Base-by-base conservation (phyloP, 176 grass and related monocot genomes). In the Carex pumila region DNA sequence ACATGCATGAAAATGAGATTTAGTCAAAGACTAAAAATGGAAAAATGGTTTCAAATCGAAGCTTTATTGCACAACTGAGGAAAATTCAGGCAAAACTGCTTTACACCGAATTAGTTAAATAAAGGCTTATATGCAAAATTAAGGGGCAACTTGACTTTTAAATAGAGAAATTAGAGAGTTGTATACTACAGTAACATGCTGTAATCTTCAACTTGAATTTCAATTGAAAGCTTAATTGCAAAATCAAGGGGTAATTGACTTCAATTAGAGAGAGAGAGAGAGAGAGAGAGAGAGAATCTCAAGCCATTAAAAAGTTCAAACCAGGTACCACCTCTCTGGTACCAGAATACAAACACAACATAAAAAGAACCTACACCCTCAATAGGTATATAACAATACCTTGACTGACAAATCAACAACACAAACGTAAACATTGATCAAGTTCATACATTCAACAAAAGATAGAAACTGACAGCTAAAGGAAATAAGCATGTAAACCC, bases 181-280 rank as follows among this genome's bases (percentile, higher is more conserved):
- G 84, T 17, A 86, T 91, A 94, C 95, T 55, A 89, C 94, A 90
- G 95, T 92, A 86, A 92, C 95, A 10, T 76, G 37, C 37, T 97
- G 58, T 94, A 94, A 87, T 97, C 90, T 88, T 97, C 89, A 82
- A 97, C 92, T 60, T 80, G 25, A 19, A 52, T 45, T 88, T n/a
- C 34, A 15, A 30, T 69, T 69, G 22, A 45, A 54, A 10, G 72
- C 21, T 76, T 76, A 55, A 76, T 43, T 84, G 37, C 45, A 43
- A 68, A 39, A 39, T 39, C 37, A 39, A 41, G 67, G 61, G 7
- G 1, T 7, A 29, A 21, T 81, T 80, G 56, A 21, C 64, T 90
- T 32, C 25, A 17, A 30, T 82, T 39, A 64, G 66, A 88, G 25
- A 65, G 30, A 25, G 67, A 11, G 0, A 7, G 57, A 56, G 49